These are phyloP conservation scores for Coemansia furcata DNA, from an alignment of 192 early-diverging fungal genomes.

Conservation along the genomic window DNA sequence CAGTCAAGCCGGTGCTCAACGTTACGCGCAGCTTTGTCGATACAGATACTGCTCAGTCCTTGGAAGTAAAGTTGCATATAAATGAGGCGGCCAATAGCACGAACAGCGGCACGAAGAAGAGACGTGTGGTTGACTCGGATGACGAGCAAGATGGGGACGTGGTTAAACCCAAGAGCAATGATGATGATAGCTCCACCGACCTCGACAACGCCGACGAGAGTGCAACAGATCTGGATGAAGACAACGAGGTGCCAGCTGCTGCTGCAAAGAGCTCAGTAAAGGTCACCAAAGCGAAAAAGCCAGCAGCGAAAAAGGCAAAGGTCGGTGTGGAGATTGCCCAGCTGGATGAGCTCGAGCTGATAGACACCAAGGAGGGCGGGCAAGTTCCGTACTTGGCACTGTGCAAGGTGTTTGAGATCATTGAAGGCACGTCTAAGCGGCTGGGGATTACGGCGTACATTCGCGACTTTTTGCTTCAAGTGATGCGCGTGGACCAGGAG, in stretches of 20 bases:
- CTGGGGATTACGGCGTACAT: slow-evolving; percentile 44
- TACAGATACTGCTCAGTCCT: neutral
- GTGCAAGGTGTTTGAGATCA: slow-evolving; percentile 86
- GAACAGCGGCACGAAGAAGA: neutral
- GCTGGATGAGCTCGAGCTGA: slow-evolving; percentile 13
- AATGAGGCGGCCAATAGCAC: neutral
- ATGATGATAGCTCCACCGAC: neutral
- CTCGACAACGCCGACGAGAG: slow-evolving; percentile 3
- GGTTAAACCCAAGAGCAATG: neutral
- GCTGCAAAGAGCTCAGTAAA: slow-evolving; percentile 4
- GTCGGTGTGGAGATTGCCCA: slow-evolving; percentile 1
- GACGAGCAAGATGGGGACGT: neutral
- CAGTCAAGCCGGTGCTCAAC: neutral
- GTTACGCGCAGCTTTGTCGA: neutral
- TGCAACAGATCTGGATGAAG: neutral
- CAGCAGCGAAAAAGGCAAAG: slow-evolving; percentile 21
- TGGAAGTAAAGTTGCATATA: slow-evolving; percentile 4
- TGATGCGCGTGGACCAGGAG: slow-evolving; percentile 32
- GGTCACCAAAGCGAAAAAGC: neutral
- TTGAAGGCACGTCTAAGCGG: slow-evolving; percentile 86
- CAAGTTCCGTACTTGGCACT: slow-evolving; percentile 74
- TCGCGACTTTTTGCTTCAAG: slow-evolving; percentile 36
- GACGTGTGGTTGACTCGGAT: slow-evolving; percentile 14
- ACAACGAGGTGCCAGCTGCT: neutral
- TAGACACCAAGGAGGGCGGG: slow-evolving; percentile 39